Evolutionary conservation across 2,329 filamentous ascomycete species (phyloP), one percentile per base, ranked within the genome.

Genomic region (Knufia petricola): DNA sequence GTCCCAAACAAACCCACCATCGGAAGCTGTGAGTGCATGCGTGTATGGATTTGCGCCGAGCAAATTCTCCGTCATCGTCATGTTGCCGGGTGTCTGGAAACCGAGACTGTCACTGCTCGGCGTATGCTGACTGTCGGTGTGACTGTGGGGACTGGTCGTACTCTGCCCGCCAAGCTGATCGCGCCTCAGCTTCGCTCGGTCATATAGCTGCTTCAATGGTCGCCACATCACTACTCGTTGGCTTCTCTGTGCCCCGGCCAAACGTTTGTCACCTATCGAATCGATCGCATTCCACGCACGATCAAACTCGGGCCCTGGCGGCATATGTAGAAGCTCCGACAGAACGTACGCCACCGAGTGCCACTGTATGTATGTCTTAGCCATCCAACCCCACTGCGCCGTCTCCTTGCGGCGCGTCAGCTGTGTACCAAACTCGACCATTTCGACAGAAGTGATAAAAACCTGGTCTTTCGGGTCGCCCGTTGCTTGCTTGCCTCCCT

Each of bases 361-460:
- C 79, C 79, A 83, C 58, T 82, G 80, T 55, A 79, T 74, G 50
- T 82, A 79, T 1, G 77, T 81, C 19, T 70, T 68, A 66, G 81
- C 81, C 0, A 82, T 67, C 80, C 80, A 84, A 32, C 74, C 71
- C 79, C 79, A 84, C 58, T 78, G 77, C 57, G 73, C 69, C 0
- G 77, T 82, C 10, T 73, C 69, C 30, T 72, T 69, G 56, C 87
- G 81, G 0, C 73, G 77, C 57, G 84, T 78, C 12, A 88, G 67
- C 1, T 84, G 70, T 42, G 81, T 70, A 15, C 77, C 77, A 60
- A 85, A 81, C 62, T 89, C 85, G 40, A 87, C 75, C 21, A 88
- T 79, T 58, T 89, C 84, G 21, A 89, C 74, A 2, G 83, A 81
- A 0, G 82, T 84, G 20, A 82, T 67, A 61, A 87, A 85, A 1